Conservation (phyloP, 371 early-diverging fungal genomes). For the Zopfochytrium polystomum region DNA sequence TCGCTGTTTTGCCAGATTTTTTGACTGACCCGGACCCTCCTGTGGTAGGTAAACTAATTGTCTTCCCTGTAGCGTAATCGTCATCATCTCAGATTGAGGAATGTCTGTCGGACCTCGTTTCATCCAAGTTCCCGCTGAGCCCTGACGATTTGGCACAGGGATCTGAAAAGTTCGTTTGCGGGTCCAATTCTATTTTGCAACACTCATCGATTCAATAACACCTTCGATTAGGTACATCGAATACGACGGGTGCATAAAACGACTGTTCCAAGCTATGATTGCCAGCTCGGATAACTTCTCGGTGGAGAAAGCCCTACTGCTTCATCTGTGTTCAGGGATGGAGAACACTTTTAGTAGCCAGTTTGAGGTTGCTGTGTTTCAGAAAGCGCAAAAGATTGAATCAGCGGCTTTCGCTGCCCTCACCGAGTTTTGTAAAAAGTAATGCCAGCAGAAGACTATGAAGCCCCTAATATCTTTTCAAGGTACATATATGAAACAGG, state of each 20-base stretch:
- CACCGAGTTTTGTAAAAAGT: constrained; percentile 5
- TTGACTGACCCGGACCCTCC: too few species aligned
- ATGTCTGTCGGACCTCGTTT: too few species aligned
- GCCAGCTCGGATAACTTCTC: constrained; percentile 37
- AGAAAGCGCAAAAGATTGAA: neutral
- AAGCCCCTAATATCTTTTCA: too few species aligned
- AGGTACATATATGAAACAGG: too few species aligned
- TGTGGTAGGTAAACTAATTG: too few species aligned
- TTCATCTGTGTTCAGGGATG: constrained; percentile 55
- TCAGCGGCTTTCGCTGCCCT: neutral
- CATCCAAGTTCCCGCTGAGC: constrained; percentile 55
- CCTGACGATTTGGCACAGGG: constrained; percentile 48
- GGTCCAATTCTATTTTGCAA: neutral
- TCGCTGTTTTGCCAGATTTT: too few species aligned
- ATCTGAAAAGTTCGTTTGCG: constrained; percentile 34
- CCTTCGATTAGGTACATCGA: constrained; percentile 47
- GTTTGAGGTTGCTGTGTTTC: constrained; percentile 2
- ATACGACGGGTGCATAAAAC: constrained; percentile 52
- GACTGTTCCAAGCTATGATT: constrained; percentile 50
- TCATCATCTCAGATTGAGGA: too few species aligned
- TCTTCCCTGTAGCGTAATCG: too few species aligned
- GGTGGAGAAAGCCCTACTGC: constrained; percentile 52
- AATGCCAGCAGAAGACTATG: neutral
- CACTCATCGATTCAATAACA: neutral
- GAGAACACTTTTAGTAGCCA: constrained; percentile 48